Evolutionary conservation across 2,329 filamentous ascomycete genomes (phyloP), one percentile per base, ranked within the genome.

Genomic region (Neonectria hederae): DNA sequence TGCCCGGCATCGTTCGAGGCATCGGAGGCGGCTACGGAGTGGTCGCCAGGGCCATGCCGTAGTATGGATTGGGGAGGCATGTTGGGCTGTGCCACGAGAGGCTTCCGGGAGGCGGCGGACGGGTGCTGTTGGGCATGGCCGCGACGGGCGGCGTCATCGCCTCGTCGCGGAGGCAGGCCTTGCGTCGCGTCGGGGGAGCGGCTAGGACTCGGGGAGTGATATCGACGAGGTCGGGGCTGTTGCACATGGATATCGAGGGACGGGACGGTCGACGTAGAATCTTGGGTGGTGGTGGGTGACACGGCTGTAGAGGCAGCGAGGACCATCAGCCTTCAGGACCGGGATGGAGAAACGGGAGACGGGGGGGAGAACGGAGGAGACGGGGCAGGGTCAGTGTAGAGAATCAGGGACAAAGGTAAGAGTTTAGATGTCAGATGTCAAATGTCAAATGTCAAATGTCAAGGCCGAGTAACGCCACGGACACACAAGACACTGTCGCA

Each of bases 241-340:
- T 83, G 83, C 77, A 76, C 80, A 80, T 86, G 80, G 71, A 81
- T 80, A 65, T 86, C 83, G 72, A 84, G 81, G 63, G 85, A 83
- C 65, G 87, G 86, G 63, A 83, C 86, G 69, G 87, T 84, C 71
- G 84, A 84, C 76, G 83, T 81, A 65, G 88, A 86, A 53, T 74
- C 69, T 65, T 76, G 69, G 61, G 73, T 68, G 59, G 69, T 65
- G 65, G 74, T 74, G 62, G 77, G 74, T 69, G 75, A 76, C 69
- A 74, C 75, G 65, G 76, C 78, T 79, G 66, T 59, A 65, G 42
- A 48, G 58, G 65, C 65, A 61, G 57, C 49, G 64, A 63, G 59
- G 71, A 58, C 63, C 53, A 74, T 79, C 71, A 79, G 77, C 69
- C 53, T 73, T 79, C 69, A 78, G 76, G 67, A 76, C 66, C 58